Conservation (phyloP, 2,329 filamentous ascomycete species). For the Lecanosticta acicola region DNA sequence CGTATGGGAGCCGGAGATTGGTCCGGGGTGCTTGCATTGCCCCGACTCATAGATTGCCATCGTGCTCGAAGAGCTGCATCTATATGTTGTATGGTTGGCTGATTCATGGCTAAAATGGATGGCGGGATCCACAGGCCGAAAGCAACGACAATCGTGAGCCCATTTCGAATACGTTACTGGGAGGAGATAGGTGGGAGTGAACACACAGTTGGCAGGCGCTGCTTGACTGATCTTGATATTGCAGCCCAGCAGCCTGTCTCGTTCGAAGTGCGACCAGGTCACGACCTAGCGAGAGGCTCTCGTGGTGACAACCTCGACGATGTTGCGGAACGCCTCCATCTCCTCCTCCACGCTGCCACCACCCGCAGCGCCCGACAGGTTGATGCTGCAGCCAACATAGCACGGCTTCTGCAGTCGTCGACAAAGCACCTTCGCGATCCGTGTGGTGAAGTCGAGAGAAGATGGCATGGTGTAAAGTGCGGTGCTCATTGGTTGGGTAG, state of each 20-base stretch:
- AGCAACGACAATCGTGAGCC: too few relatives aligned
- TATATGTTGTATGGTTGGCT: not conserved
- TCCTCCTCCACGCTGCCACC: conserved; percentile 87
- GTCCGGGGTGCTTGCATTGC: not conserved
- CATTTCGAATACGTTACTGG: too few relatives aligned
- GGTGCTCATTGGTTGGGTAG: conserved; percentile 65
- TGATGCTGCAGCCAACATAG: conserved; percentile 88
- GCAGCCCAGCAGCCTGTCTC: not conserved
- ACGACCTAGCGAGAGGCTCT: not conserved
- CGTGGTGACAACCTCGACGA: conserved; percentile 63
- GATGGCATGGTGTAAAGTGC: conserved; percentile 69
- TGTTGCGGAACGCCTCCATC: conserved; percentile 75
- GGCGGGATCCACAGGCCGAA: not conserved
- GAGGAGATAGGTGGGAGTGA: too few relatives aligned
- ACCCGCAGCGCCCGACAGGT: conserved; percentile 65
- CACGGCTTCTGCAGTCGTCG: conserved; percentile 65
- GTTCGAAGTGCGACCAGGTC: not conserved
- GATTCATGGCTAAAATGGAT: not conserved
- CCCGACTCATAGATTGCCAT: not conserved
- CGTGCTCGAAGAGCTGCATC: not conserved
- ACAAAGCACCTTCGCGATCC: conserved; percentile 78
- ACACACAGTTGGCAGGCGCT: too few relatives aligned
- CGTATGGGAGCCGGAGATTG: not conserved
- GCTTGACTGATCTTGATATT: too few relatives aligned
- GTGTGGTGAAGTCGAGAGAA: conserved; percentile 79